These are phyloP conservation scores for Furcasterigmium sp. DNA, from an alignment of 2,329 filamentous ascomycete genomes.

Conservation along the genomic window DNA sequence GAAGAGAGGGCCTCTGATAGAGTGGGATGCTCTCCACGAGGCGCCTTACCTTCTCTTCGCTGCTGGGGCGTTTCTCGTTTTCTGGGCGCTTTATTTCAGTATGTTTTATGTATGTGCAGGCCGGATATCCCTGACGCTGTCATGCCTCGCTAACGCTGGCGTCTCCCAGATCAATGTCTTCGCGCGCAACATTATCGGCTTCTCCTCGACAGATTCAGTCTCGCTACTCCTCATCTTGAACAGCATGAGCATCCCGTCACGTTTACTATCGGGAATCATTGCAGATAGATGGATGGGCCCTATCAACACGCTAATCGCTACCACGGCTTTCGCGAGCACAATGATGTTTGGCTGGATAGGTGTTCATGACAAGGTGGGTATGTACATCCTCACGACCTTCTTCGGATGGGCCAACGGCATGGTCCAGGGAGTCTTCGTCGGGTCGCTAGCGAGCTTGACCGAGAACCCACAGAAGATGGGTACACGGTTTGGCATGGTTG, in stretches of 20 bases:
- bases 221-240: constrained; percentile 53
- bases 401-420: constrained; percentile 39
- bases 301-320: constrained; percentile 49
- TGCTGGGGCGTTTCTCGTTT: constrained; percentile 40
- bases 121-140: background rate
- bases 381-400: constrained; percentile 38
- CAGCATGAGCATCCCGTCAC: constrained; percentile 48
- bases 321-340: constrained; percentile 36
- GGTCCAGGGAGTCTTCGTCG: constrained; percentile 34
- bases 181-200: constrained; percentile 33
- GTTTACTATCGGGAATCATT: constrained; percentile 45
- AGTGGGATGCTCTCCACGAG: constrained; percentile 53
- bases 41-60: constrained; percentile 48
- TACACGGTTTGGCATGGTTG: constrained; percentile 39
- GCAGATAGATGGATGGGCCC: constrained; percentile 48
- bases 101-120: constrained; percentile 36
- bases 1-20: constrained; percentile 44
- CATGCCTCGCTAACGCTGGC: background rate
- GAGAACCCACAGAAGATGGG: constrained; percentile 38
- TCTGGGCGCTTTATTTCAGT: constrained; percentile 45
- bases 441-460: constrained; percentile 35
- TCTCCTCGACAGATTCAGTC: constrained; percentile 44
- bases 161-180: constrained; percentile 37
- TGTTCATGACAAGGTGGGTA: constrained; percentile 32
- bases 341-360: constrained; percentile 52